Evolutionary conservation across 768 basidiomycete species (phyloP), one percentile per base, ranked within the genome.

Genomic region (Sporobolomyces phaffii): DNA sequence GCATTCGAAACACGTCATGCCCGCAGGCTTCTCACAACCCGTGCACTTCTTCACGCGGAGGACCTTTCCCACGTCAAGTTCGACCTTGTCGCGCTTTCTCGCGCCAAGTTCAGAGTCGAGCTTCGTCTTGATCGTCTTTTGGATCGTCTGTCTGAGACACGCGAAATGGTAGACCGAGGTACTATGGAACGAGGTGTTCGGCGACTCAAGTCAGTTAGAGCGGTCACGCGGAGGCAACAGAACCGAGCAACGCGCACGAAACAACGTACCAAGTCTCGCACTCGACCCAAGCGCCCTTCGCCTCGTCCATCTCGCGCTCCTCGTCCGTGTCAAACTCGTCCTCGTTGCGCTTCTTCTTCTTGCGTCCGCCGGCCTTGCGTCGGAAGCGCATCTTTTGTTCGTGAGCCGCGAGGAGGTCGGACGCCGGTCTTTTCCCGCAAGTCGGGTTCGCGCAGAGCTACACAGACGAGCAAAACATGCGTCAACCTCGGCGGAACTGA

Each of bases 221-320:
- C 50, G 29, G 4, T 53, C 50, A 14, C 3, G 20, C 29, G 7
- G 1, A 53, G 20, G 14, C 53, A n/a, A 54, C 14, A 40, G 3
- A 33, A 38, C n/a, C n/a, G n/a, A 9, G 14, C 15, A n/a, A 15
- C 4, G 6, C n/a, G 14, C 9, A 20, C 8, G 14, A 28, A 41
- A 7, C 24, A 3, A 58, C 68, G 38, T n/a, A 73, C 62, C 65
- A 64, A 26, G 54, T 54, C 20, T 47, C 63, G 51, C 72, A 73
- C 47, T 73, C 72, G n/a, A 73, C 29, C 72, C 72, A 73, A 0
- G 68, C 53, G 20, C 72, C 72, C n/a, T 36, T 36, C 22, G 28
- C 50, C 9, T 22, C 15, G 31, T 38, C 52, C 52, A 38, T 38
- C 20, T n/a, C 34, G 5, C 48, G 43, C 1, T 51, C 57, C 56